Evolutionary conservation across 2,329 filamentous ascomycete genomes (phyloP).

Genomic region (Colletotrichum viniferum): DNA sequence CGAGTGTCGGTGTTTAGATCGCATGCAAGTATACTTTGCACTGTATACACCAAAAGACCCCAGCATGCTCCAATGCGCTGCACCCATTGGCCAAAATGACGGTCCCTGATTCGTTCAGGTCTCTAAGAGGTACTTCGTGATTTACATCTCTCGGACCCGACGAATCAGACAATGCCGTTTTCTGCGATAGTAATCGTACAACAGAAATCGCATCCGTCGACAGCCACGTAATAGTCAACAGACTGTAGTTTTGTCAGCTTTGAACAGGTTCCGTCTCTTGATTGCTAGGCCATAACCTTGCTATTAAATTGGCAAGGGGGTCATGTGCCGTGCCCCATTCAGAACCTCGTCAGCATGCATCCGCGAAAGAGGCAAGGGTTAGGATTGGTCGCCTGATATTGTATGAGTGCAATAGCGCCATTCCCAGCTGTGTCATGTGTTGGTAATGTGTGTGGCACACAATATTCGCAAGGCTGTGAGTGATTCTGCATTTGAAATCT

Average conservation of each 20-base stretch:
- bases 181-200: not conserved
- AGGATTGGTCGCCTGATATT: not conserved
- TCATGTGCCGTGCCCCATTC: not conserved
- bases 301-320: not conserved
- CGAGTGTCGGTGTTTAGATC: too few relatives aligned
- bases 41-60: not conserved
- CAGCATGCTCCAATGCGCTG: not conserved
- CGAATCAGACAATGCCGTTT: not conserved
- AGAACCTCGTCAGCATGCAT: not conserved
- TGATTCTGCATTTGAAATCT: not conserved
- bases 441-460: not conserved
- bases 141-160: rapidly evolving
- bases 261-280: rapidly evolving
- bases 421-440: not conserved
- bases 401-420: not conserved
- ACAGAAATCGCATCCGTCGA: not conserved
- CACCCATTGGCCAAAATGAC: not conserved
- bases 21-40: not conserved
- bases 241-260: not conserved
- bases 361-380: not conserved
- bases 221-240: not conserved
- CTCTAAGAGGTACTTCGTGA: not conserved
- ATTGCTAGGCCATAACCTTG: not conserved
- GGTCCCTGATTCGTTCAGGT: not conserved
- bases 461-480: not conserved